Base-by-base conservation (phyloP, 2,329 filamentous ascomycete species). In the Talaromyces sp. region DNA sequence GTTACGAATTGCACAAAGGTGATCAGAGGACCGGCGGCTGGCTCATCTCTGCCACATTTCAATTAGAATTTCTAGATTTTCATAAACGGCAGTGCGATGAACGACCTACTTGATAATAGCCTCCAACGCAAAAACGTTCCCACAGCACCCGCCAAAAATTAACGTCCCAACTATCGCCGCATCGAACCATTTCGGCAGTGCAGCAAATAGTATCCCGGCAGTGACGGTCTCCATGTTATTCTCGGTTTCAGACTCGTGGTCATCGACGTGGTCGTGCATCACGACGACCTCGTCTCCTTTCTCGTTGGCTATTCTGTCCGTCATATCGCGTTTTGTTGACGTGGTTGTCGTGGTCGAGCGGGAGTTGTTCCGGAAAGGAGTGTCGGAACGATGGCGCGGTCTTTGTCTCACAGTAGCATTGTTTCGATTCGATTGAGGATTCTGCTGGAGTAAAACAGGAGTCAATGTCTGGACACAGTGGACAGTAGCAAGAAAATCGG, bases 111-210 rank as follows among this genome's bases (percentile, higher is more conserved):
- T 96, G 75, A 99, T 88, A 72, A 98, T 96, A 56, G 92, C 91
- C 79, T 99, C 95, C 64, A 99, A 84, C 47, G 94, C 92, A 79
- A 96, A 98, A n/a, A 97, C 93, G 84, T 97, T 97, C 41, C 92
- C 92, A 80, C 93, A 97, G 75, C 93, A 97, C 35, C 95, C 95
- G 60, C 95, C 95, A 77, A 99, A 97, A 66, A 99, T 98, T 69
- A 98, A 85, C 60, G 84, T 85, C 65, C 94, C 84, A 85, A 96
- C 96, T 65, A 85, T 82, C 24, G 84, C 82, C 54, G 89, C 82
- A 65, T 86, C 84, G 43, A 91, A 77, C 84, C 86, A 89, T 76
- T 84, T 84, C 37, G 87, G 85, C 66, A 89, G 47, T 2, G 73
- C 70, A 10, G 75, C 24, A 35, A 33, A 64, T 14, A 64, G 14